Conservation (phyloP, 2,329 filamentous ascomycete genomes). For the Aurifilum marmelostoma region DNA sequence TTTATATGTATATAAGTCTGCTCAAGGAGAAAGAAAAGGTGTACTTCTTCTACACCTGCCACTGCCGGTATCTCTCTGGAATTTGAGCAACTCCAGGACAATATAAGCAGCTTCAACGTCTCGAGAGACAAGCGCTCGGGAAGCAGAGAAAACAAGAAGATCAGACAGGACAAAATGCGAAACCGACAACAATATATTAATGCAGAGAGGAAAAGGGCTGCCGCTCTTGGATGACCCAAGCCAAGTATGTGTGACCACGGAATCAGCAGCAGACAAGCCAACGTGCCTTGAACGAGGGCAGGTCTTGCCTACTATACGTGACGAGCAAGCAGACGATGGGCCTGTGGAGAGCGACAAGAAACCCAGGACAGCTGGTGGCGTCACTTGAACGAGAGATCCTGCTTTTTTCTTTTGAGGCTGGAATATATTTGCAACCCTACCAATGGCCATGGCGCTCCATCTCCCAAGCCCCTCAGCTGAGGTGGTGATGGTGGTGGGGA, state of each 20-base stretch:
- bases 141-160: background rate
- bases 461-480: background rate
- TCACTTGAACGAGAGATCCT: conserved; percentile 14
- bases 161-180: background rate
- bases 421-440: conserved; percentile 4
- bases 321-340: background rate
- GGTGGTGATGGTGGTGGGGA: background rate
- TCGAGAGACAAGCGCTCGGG: background rate
- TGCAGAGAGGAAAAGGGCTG: background rate
- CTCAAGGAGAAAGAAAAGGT: background rate
- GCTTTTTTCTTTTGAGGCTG: background rate
- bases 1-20: background rate
- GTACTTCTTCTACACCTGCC: too few species aligned
- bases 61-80: background rate
- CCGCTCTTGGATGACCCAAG: background rate
- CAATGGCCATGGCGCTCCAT: background rate
- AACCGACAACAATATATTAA: background rate
- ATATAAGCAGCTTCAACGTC: too few species aligned
- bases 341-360: background rate
- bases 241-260: background rate
- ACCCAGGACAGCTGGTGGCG: conserved; percentile 10
- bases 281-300: conserved; percentile 10
- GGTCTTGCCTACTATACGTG: background rate
- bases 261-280: conserved; percentile 1
- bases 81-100: background rate